Evolutionary conservation across 805 yeast species (phyloP).

Genomic region (Candida silvicultrix): DNA sequence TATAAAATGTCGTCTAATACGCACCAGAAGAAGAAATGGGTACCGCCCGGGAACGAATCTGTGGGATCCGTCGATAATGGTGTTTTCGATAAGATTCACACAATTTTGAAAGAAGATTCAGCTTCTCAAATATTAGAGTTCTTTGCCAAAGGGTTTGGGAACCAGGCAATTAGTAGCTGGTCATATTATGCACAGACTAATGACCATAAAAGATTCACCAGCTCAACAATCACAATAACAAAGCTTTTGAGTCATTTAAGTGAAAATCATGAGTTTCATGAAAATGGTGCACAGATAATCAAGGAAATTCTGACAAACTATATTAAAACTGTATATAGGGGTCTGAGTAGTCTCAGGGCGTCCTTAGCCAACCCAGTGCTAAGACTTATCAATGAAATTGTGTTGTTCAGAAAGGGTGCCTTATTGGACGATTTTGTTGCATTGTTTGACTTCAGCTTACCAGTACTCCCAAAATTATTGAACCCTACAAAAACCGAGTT

Average conservation of each 20-base stretch:
- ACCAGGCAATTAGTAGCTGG: constrained; percentile 39
- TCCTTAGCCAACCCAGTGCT: constrained; percentile 56
- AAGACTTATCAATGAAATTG: constrained; percentile 47
- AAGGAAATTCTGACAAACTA: constrained; percentile 49
- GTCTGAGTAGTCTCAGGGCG: constrained; percentile 52
- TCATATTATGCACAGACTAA: constrained; percentile 39
- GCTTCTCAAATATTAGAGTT: constrained; percentile 20
- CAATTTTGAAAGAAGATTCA: constrained; percentile 4
- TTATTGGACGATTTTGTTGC: constrained; percentile 53
- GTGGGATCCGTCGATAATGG: constrained; percentile 6
- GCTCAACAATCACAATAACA: constrained; percentile 34
- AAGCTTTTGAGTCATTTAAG: constrained; percentile 24
- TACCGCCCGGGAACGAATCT: background rate
- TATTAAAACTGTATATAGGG: constrained; percentile 60
- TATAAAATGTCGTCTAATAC: background rate
- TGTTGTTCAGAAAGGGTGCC: constrained; percentile 41
- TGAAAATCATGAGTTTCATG: constrained; percentile 12
- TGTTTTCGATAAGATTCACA: constrained; percentile 14
- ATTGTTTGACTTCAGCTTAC: constrained; percentile 60
- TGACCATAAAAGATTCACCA: constrained; percentile 46
- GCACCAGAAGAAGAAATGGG: background rate
- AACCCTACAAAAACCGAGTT: constrained; percentile 45
- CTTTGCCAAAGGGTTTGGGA: constrained; percentile 27
- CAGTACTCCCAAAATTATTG: constrained; percentile 55
- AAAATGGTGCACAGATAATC: constrained; percentile 33